phyloP scores from a whole-genome alignment of 2,329 filamentous ascomycete species.

The Exophiala viscosa region DNA sequence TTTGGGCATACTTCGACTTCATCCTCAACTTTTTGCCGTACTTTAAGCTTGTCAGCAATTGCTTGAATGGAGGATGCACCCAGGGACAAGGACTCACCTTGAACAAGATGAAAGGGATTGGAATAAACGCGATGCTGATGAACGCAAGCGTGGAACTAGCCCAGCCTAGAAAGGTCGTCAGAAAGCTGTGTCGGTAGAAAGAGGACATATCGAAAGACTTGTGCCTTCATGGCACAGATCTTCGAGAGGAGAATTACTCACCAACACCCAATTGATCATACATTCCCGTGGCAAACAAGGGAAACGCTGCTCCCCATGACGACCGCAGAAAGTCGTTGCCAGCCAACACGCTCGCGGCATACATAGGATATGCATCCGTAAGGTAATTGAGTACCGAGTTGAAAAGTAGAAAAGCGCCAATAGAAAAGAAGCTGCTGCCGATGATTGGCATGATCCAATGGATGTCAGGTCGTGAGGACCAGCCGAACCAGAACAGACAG shows the following conservation, averaged over 20 bases:
- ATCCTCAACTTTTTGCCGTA: slow-evolving; percentile 15
- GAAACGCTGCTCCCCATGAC: slow-evolving; percentile 37
- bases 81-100: slow-evolving; percentile 3
- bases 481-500: slow-evolving; percentile 46
- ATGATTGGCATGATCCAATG: slow-evolving; percentile 44
- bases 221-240: no score
- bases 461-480: slow-evolving; percentile 32
- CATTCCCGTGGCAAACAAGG: slow-evolving; percentile 35
- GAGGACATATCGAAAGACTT: no score
- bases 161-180: no score
- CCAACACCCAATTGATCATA: slow-evolving; percentile 35
- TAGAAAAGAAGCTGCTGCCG: slow-evolving; percentile 38
- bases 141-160: slow-evolving; percentile 37
- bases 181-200: no score
- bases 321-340: slow-evolving; percentile 40
- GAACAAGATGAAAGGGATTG: slow-evolving; percentile 23
- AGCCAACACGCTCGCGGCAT: slow-evolving; percentile 41
- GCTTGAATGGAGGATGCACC: neutral
- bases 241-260: no score
- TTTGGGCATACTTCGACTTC: slow-evolving; percentile 16
- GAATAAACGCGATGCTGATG: slow-evolving; percentile 35
- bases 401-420: slow-evolving; percentile 32
- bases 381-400: slow-evolving; percentile 29
- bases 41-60: neutral
- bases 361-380: slow-evolving; percentile 30